A percentile compares a stretch with the other conserved stretches of the same genome.
These are phyloP conservation scores for Bipolaris oryzae DNA, from an alignment of 2,329 filamentous ascomycete species.

Conservation along the genomic window DNA sequence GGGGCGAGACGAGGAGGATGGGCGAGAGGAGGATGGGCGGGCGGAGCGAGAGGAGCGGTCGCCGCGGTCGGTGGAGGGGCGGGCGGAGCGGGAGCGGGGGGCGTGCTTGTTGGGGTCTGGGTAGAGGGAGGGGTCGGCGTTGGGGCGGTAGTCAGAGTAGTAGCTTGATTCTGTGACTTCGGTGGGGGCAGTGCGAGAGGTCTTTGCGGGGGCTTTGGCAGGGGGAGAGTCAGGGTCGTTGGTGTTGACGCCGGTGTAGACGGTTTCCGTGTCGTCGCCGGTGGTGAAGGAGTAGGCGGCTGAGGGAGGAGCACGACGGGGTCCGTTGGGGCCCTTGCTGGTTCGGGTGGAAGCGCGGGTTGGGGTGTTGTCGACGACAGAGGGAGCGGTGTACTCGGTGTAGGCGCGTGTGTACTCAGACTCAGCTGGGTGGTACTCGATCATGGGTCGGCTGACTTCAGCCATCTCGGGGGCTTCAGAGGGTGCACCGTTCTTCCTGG, in stretches of 20 bases:
- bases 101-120: conserved; percentile 27
- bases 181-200: conserved; percentile 24
- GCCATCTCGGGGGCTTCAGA: conserved; percentile 40
- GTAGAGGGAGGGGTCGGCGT: conserved; percentile 40
- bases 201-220: conserved; percentile 15
- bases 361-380: conserved; percentile 23
- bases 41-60: conserved; percentile 21
- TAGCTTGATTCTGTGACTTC: conserved; percentile 44
- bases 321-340: conserved; percentile 22
- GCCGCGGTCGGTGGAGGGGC: conserved; percentile 19
- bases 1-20: too few species aligned
- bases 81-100: conserved; percentile 27
- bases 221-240: conserved; percentile 44
- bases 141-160: conserved; percentile 51
- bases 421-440: conserved; percentile 25
- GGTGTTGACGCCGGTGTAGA: conserved; percentile 51
- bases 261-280: conserved; percentile 49
- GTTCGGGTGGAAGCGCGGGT: conserved; percentile 23
- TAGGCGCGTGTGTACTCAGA: conserved; percentile 31
- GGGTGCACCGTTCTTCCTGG: conserved; percentile 45
- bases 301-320: conserved; percentile 44
- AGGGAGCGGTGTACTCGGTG: conserved; percentile 40
- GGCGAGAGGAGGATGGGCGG: conserved; percentile 12
- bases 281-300: conserved; percentile 57
- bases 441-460: conserved; percentile 34